Percentiles rank a stretch among this genome's conserved stretches.
Conservation (phyloP, 1,284 basidiomycete genomes). For the Hymenochaete sp. region DNA sequence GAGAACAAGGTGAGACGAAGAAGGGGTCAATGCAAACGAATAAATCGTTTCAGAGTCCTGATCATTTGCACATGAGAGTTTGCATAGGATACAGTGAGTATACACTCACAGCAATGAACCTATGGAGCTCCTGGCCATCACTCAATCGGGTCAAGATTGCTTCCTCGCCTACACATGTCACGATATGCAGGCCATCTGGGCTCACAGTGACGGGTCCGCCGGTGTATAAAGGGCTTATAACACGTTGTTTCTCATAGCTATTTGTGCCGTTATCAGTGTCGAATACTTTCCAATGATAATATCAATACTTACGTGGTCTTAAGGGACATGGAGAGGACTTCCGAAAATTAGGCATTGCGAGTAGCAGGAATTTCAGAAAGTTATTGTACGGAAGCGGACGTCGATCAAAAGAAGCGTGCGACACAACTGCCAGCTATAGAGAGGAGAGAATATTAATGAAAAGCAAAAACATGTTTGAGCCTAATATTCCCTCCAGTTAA, state of each 20-base stretch:
- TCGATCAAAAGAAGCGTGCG: conserved; percentile 2
- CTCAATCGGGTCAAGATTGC: conserved; percentile 75
- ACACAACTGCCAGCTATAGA: neutral
- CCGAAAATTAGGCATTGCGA: conserved; percentile 19
- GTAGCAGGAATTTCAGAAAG: conserved; percentile 1
- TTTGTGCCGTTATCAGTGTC: conserved; percentile 15
- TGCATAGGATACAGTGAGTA: conserved; percentile 4
- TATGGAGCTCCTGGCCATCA: conserved; percentile 67
- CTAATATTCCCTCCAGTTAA: no score
- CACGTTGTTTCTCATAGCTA: conserved; percentile 67
- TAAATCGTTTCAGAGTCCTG: conserved; percentile 61
- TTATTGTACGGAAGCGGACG: neutral
- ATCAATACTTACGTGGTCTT: conserved; percentile 49
- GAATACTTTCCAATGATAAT: conserved; percentile 3
- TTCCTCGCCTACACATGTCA: conserved; percentile 84
- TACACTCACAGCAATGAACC: conserved; percentile 75
- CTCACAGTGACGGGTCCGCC: conserved; percentile 79
- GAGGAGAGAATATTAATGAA: no score
- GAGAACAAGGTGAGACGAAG: conserved; percentile 48
- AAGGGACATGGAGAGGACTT: conserved; percentile 29
- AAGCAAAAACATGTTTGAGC: no score
- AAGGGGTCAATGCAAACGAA: conserved; percentile 59
- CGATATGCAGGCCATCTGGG: conserved; percentile 69
- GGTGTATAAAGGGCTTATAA: conserved; percentile 78
- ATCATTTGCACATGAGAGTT: conserved; percentile 12